A percentile compares a stretch with the other conserved stretches of the same genome.
phyloP scores from a whole-genome alignment of 371 early-diverging fungal species.

The Haplosporangium sp. region DNA sequence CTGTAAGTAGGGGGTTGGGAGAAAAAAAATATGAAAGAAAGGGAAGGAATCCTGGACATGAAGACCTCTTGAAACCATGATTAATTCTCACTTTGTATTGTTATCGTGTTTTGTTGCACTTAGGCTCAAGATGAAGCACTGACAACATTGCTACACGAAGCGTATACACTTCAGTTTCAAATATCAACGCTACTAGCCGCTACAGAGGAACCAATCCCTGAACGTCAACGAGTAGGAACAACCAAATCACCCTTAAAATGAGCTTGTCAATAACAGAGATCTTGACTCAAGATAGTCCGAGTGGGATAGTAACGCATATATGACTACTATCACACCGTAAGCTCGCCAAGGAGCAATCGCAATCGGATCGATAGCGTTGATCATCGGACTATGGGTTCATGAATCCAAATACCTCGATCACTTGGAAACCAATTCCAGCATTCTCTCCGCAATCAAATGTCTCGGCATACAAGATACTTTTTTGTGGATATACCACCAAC shows the following conservation, averaged over 20 bases:
- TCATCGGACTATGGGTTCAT: no score
- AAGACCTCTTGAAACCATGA: not conserved
- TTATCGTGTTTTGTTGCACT: not conserved
- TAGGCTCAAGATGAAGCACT: slow-evolving; percentile 26
- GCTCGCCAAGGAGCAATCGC: no score
- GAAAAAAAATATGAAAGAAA: not conserved
- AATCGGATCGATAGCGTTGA: no score
- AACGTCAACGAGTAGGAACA: slow-evolving; percentile 19
- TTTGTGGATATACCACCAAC: no score
- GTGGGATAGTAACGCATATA: not conserved
- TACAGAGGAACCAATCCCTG: slow-evolving; percentile 51
- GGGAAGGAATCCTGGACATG: no score
- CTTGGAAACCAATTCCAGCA: no score
- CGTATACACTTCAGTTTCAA: slow-evolving; percentile 51
- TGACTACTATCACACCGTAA: not conserved
- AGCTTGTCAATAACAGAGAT: not conserved
- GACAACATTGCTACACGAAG: slow-evolving; percentile 39
- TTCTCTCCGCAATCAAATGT: no score
- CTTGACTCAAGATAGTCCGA: not conserved
- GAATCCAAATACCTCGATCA: no score
- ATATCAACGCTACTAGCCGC: slow-evolving; percentile 40
- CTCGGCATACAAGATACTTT: no score
- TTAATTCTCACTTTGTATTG: not conserved
- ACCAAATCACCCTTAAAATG: not conserved
- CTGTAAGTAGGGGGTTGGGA: not conserved